Percentiles rank a stretch among this genome's conserved stretches.
Conservation (phyloP, 1,284 basidiomycete genomes). For the Trametes sp. region DNA sequence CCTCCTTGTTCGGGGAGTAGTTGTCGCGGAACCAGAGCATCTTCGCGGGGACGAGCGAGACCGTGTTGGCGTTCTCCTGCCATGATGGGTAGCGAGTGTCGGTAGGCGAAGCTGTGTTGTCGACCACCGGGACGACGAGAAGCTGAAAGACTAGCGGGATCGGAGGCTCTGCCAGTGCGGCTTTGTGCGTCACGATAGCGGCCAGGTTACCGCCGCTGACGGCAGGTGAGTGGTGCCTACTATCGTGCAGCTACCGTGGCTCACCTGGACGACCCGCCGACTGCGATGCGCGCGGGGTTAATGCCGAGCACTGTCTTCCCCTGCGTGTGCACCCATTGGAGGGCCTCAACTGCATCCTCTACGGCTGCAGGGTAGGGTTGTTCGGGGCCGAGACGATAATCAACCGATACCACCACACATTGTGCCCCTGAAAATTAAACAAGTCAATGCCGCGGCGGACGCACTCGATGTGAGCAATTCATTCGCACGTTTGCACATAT, state of each 20-base stretch:
- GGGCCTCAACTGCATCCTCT: conserved; percentile 72
- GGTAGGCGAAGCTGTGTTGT: conserved; percentile 65
- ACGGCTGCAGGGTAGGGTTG: conserved; percentile 77
- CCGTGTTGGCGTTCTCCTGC: conserved; percentile 64
- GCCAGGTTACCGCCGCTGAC: conserved; percentile 76
- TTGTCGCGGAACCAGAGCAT: conserved; percentile 79
- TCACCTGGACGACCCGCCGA: conserved; percentile 76
- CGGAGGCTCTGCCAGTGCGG: conserved; percentile 54
- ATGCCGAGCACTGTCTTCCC: conserved; percentile 49
- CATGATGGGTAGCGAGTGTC: conserved; percentile 56
- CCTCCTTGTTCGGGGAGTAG: conserved; percentile 68
- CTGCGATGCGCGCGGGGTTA: conserved; percentile 54
- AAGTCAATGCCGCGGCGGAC: not conserved
- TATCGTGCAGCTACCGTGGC: not conserved
- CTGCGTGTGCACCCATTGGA: conserved; percentile 66
- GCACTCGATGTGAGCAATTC: not conserved
- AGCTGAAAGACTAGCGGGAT: conserved; percentile 70
- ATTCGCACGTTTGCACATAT: conserved; percentile 61
- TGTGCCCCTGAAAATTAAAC: conserved; percentile 49
- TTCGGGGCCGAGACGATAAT: conserved; percentile 81
- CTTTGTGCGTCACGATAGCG: conserved; percentile 70
- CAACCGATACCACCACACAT: conserved; percentile 68
- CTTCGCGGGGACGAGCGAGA: conserved; percentile 64
- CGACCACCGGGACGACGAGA: conserved; percentile 74
- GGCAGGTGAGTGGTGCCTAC: conserved; percentile 2